These are phyloP conservation scores for Physaria fendleri DNA, from an alignment of 345 rosid species.

Conservation along the genomic window DNA sequence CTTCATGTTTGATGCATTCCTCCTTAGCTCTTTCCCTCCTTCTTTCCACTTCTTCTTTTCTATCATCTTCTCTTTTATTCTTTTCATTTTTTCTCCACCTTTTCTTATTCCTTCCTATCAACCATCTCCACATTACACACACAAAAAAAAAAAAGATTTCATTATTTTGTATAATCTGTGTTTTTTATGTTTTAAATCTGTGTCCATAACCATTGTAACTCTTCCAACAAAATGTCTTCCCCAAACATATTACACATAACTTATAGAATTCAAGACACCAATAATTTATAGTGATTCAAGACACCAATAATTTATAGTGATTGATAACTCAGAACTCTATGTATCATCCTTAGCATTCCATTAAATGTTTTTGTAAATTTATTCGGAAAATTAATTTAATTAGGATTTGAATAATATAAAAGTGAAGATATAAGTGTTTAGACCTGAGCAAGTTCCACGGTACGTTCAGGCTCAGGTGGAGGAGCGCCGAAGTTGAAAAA, in stretches of 20 bases:
- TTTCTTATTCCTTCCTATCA: constrained; percentile 26
- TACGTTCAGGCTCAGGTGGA: constrained; percentile 27
- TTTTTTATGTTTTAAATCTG: background rate
- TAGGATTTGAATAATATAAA: background rate
- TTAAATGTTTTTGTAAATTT: background rate
- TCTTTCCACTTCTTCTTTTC: constrained; percentile 50
- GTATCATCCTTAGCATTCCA: background rate
- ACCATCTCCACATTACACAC: background rate
- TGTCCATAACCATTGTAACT: background rate
- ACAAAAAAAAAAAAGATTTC: background rate
- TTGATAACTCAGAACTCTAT: background rate
- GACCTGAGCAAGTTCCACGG: constrained; percentile 27
- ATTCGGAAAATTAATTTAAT: background rate
- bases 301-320: background rate
- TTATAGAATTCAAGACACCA: background rate
- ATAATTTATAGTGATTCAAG: too few relatives aligned
- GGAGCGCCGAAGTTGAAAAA: constrained; percentile 6
- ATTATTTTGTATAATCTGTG: background rate
- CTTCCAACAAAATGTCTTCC: background rate
- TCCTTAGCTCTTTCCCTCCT: constrained; percentile 51
- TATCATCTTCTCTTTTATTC: constrained; percentile 21
- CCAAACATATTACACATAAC: background rate
- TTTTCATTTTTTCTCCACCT: constrained; percentile 13
- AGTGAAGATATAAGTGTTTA: background rate
- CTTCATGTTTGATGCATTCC: constrained; percentile 52